phyloP scores from a whole-genome alignment of 2,329 filamentous ascomycete genomes.

The Balansia obtecta region DNA sequence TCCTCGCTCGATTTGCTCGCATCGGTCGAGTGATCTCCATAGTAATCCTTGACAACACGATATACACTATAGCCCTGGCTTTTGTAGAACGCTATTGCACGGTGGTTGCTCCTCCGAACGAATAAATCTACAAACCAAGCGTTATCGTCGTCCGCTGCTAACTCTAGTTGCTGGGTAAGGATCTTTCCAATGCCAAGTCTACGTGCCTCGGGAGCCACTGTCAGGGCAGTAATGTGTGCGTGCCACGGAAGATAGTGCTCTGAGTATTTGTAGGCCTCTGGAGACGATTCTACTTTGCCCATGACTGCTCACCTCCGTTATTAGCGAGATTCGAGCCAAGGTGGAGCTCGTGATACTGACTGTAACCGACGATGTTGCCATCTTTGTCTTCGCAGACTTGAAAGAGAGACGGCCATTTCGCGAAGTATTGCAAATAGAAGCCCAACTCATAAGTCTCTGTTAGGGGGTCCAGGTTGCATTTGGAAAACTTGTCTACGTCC shows the following conservation, averaged over 20 bases:
- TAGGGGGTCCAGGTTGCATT: constrained; percentile 88
- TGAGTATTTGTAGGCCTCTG: constrained; percentile 59
- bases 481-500: constrained; percentile 81
- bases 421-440: constrained; percentile 94
- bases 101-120: constrained; percentile 76
- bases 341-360: constrained; percentile 36
- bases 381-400: constrained; percentile 77
- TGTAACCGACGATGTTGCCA: constrained; percentile 90
- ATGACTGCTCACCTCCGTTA: constrained; percentile 55
- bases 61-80: constrained; percentile 88
- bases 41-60: constrained; percentile 81
- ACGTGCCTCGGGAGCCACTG: constrained; percentile 76
- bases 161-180: constrained; percentile 69
- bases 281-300: constrained; percentile 88
- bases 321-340: constrained; percentile 12
- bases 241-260: constrained; percentile 98
- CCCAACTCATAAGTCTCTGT: constrained; percentile 96
- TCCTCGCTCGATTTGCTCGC: constrained; percentile 59
- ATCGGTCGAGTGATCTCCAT: constrained; percentile 67
- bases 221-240: constrained; percentile 92
- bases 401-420: constrained; percentile 91
- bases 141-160: constrained; percentile 67
- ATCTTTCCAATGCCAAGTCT: constrained; percentile 78
- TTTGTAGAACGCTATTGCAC: constrained; percentile 80
- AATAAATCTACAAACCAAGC: constrained; percentile 96